These are phyloP conservation scores for Barbatosphaeria neglecta DNA, from an alignment of 495 filamentous ascomycete species.

Conservation along the genomic window DNA sequence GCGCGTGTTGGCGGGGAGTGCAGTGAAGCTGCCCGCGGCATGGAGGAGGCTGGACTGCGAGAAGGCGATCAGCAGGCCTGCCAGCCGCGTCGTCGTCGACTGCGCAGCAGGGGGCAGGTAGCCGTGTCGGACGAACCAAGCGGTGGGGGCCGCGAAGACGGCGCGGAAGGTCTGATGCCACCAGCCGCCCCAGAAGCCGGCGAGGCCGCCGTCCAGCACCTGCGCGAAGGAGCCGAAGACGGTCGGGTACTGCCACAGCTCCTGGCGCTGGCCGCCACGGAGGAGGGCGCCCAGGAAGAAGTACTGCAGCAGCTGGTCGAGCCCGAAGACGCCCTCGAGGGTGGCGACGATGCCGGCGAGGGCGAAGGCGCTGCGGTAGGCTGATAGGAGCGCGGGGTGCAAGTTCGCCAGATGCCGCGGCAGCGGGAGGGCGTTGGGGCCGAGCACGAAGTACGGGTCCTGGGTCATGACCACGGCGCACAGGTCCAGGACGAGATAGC, in stretches of 20 bases:
- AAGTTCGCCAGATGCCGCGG: conserved; percentile 32
- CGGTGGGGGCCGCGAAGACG: conserved; percentile 49
- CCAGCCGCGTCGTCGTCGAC: conserved; percentile 5
- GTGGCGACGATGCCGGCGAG: conserved; percentile 39
- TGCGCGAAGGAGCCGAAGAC: conserved; percentile 44
- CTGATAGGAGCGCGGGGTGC: conserved; percentile 22
- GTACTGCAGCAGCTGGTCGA: conserved; percentile 30
- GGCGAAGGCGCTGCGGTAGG: conserved; percentile 41
- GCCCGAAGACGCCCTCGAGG: conserved; percentile 39
- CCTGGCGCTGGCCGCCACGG: conserved; percentile 35
- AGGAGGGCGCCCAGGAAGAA: conserved; percentile 36
- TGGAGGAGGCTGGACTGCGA: conserved; percentile 49
- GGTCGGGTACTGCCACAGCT: conserved; percentile 56
- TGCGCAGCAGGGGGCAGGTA: conserved; percentile 10
- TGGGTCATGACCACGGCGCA: conserved; percentile 53
- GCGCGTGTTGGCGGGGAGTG: conserved; percentile 34
- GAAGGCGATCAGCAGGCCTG: conserved; percentile 39
- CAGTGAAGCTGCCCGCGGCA: conserved; percentile 42
- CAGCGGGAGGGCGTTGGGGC: conserved; percentile 29
- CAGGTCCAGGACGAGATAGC: conserved; percentile 55
- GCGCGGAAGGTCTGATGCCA: conserved; percentile 84
- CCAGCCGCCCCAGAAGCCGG: conserved; percentile 71
- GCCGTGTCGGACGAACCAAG: conserved; percentile 34
- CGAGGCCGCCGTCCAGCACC: conserved; percentile 54
- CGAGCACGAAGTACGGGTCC: conserved; percentile 63